Evolutionary conservation across 139 green algal species (phyloP).

Genomic region (Micractinium sp.): DNA sequence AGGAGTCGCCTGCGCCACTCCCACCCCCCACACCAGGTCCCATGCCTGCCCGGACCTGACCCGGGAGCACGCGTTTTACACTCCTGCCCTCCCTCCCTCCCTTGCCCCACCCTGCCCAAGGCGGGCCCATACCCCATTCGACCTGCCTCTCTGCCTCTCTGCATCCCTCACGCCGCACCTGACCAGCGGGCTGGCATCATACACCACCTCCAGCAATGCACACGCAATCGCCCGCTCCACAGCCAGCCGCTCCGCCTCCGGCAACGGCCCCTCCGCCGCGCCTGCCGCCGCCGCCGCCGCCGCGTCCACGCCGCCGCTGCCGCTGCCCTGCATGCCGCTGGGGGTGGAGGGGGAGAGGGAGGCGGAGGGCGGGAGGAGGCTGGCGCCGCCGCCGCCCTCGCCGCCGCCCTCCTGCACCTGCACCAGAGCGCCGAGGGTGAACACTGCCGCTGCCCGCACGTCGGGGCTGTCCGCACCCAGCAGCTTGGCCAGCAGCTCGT

Average conservation of each 20-base stretch:
- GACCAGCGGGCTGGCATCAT: constrained; percentile 77
- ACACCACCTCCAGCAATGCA: constrained; percentile 64
- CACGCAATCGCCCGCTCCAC: constrained; percentile 50
- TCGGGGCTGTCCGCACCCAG: constrained; percentile 65
- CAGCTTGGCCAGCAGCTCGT: constrained; percentile 64
- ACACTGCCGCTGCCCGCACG: constrained; percentile 89
- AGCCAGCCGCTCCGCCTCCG: constrained; percentile 11
- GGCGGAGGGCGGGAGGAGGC: not conserved
- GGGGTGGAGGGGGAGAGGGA: not conserved
- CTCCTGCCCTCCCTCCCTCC: no score
- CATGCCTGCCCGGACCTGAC: no score
- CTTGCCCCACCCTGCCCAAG: not conserved
- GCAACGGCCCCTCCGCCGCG: constrained; percentile 23
- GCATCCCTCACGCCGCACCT: not conserved
- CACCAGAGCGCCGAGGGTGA: constrained; percentile 83
- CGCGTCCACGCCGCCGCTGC: not conserved
- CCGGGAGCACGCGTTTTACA: no score
- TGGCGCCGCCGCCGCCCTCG: constrained; percentile 1
- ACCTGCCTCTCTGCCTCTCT: not conserved
- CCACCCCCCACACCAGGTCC: no score
- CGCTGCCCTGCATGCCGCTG: not conserved
- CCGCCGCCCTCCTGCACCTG: constrained; percentile 30
- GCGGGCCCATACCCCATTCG: not conserved
- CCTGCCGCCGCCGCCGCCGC: not conserved
- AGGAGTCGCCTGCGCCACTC: no score